Conservation (phyloP, 257 asterid species). For the Forsythia suspensa region DNA sequence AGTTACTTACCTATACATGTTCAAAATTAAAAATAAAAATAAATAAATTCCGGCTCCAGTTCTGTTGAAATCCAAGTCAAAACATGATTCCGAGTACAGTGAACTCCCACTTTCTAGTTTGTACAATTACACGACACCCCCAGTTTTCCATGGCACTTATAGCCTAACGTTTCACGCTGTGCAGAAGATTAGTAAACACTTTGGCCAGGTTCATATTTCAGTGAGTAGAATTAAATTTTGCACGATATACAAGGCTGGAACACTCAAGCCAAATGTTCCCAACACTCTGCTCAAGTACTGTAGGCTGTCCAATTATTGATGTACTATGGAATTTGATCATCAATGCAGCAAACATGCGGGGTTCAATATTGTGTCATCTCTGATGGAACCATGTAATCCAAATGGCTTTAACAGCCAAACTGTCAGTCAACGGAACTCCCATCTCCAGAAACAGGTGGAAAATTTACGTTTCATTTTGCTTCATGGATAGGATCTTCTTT, state of each 20-base stretch:
- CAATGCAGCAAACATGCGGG: background rate
- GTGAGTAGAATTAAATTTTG: background rate
- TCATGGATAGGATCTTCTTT: conserved; percentile 35
- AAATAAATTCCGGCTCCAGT: background rate
- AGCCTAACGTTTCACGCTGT: too few species aligned
- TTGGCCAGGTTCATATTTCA: background rate
- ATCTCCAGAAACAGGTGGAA: background rate
- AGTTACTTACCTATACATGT: too few species aligned
- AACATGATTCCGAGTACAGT: too few species aligned
- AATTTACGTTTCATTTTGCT: conserved; percentile 12
- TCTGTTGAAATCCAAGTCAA: background rate
- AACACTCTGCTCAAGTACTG: background rate
- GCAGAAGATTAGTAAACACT: background rate
- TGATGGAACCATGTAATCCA: background rate
- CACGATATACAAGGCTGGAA: background rate
- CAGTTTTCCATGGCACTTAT: background rate
- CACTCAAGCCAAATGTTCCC: background rate
- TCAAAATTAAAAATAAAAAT: too few species aligned
- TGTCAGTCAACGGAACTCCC: background rate
- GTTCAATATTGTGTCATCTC: too few species aligned
- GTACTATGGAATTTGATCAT: background rate
- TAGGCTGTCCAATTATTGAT: background rate
- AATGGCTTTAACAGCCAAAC: background rate
- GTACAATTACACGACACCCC: too few species aligned
- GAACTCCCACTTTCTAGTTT: too few species aligned